Base-by-base conservation (phyloP, 805 yeast genomes). In the Kodamaea lidongshanica region DNA sequence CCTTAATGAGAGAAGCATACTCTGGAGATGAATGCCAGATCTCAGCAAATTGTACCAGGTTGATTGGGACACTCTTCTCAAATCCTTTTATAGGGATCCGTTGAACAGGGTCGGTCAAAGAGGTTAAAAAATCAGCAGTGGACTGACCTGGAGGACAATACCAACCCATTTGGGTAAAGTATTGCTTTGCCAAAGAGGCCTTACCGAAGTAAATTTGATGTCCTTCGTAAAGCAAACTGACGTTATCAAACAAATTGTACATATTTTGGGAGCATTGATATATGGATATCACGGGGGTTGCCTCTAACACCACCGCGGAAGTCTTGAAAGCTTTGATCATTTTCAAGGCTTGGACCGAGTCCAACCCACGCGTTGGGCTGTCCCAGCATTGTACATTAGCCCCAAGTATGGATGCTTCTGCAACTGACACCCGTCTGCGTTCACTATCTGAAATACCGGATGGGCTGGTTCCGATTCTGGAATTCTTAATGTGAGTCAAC, bases 371-470 rank as follows among this genome's bases (percentile, higher is more conserved):
- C 5, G 94, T 84, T 5, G 89, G 80, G 48, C 84, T 84, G 61
- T 83, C 88, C 75, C 83, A 79, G 54, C 82, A 74, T 40, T 71
- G 77, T 29, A 79, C 62, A 28, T 72, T 60, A 17, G 85, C 79
- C 16, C 78, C 74, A 28, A 77, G 66, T 27, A 80, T 70, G 26
- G 79, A 59, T 1, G 82, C 82, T 56, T 83, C 94, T 7, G 87
- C 85, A 45, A 83, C 77, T 7, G 89, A 79, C 3, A 83, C 89
- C 61, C 94, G 73, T 56, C 82, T 81, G 42, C 94, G 65, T 58
- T 83, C 92, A 65, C 94, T 92, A 47, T 94, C 89, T 30, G 89
- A 77, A 23, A 79, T 83, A 60, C 86, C 83, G 50, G 79, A 67
- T 23, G 69, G 61, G 38, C 74, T 80, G 46, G 67, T 67, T 37